Conservation (phyloP, 352 stramenopile genomes). For the Phytophthora capsici region DNA sequence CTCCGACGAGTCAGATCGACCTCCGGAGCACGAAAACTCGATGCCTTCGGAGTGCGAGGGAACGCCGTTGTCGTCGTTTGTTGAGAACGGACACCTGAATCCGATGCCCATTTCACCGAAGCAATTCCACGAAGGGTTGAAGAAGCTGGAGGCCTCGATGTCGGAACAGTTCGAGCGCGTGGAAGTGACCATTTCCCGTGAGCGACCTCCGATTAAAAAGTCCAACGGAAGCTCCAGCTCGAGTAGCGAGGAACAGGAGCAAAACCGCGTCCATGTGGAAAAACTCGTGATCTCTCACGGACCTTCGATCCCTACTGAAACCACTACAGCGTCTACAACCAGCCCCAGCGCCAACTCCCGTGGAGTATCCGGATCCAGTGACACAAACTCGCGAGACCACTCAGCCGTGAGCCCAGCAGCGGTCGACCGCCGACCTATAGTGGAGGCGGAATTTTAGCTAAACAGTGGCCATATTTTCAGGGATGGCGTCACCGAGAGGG, state of each 20-base stretch:
- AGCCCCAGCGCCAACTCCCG: slow-evolving; percentile 22
- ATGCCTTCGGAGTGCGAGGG: slow-evolving; percentile 53
- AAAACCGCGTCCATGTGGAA: slow-evolving; percentile 42
- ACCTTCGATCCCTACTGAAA: slow-evolving; percentile 20
- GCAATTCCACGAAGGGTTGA: slow-evolving; percentile 56
- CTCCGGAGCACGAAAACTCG: slow-evolving; percentile 14
- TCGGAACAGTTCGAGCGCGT: slow-evolving; percentile 77
- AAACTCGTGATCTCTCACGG: slow-evolving; percentile 48
- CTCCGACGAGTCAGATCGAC: slow-evolving; percentile 41
- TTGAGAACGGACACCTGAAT: slow-evolving; percentile 77
- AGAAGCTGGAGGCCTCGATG: slow-evolving; percentile 73
- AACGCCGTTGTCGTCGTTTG: slow-evolving; percentile 84
- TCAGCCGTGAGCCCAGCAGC: slow-evolving; percentile 38
- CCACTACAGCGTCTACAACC: slow-evolving; percentile 12
- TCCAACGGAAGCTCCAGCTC: slow-evolving; percentile 36
- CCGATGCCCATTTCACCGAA: slow-evolving; percentile 62
- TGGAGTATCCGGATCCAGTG: slow-evolving; percentile 17
- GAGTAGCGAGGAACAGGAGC: slow-evolving; percentile 38
- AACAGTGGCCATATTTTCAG: slow-evolving; percentile 25
- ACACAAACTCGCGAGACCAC: slow-evolving; percentile 21
- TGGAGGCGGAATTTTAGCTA: slow-evolving; percentile 52
- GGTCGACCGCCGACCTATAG: slow-evolving; percentile 34
- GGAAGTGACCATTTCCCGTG: slow-evolving; percentile 82
- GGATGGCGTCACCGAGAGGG: slow-evolving; percentile 22
- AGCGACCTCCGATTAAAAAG: slow-evolving; percentile 55